These are phyloP conservation scores for Musa schizocarpa DNA, from an alignment of 176 grass and related monocot genomes.

Conservation along the genomic window DNA sequence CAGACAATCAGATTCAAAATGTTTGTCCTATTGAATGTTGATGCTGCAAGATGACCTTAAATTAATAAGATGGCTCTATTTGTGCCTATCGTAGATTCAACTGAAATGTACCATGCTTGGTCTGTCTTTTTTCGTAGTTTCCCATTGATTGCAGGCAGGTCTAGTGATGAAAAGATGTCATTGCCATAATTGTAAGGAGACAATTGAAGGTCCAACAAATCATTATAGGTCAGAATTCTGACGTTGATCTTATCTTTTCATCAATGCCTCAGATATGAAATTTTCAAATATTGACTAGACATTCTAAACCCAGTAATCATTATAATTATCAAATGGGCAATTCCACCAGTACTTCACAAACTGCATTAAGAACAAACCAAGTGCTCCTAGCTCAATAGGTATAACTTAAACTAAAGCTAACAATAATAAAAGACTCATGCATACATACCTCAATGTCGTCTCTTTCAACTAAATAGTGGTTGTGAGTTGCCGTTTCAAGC, in stretches of 20 bases:
- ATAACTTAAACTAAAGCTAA: not conserved
- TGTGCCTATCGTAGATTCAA: too few relatives aligned
- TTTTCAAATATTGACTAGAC: not conserved
- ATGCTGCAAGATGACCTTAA: too few relatives aligned
- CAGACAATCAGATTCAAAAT: not conserved
- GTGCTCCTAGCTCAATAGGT: not conserved
- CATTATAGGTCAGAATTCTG: not conserved
- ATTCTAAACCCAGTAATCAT: not conserved
- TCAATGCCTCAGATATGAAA: not conserved
- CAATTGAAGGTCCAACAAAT: not conserved
- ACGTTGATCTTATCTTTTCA: not conserved
- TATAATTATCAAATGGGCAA: not conserved
- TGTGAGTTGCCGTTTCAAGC: conserved; percentile 54
- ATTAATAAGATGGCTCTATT: too few relatives aligned
- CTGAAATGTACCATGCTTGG: too few relatives aligned
- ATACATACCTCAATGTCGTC: conserved; percentile 58
- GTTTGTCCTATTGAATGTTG: not conserved
- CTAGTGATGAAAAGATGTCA: too few relatives aligned
- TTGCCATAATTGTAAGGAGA: not conserved
- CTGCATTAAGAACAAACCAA: not conserved
- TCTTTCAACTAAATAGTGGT: conserved; percentile 49
- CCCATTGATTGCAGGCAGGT: too few relatives aligned
- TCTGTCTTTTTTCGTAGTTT: too few relatives aligned
- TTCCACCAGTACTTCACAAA: not conserved
- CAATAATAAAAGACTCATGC: not conserved